These are phyloP conservation scores for Larix sibirica DNA, from an alignment of 83 land plant species.

Conservation along the genomic window DNA sequence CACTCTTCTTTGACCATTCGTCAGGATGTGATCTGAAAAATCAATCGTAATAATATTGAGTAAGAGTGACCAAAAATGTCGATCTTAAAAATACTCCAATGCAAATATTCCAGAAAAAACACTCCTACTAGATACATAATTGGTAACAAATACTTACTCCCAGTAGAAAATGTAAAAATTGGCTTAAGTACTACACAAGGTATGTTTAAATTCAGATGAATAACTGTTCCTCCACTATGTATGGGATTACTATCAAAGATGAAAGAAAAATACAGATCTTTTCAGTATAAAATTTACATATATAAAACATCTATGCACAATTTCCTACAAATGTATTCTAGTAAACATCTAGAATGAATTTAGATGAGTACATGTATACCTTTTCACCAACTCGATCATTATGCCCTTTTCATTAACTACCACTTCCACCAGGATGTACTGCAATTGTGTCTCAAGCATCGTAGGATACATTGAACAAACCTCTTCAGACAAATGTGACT, in stretches of 20 bases:
- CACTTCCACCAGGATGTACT: conserved; percentile 97
- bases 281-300: conserved; percentile 3
- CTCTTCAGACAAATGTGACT: conserved; percentile 13
- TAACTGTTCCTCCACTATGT: conserved; percentile 84
- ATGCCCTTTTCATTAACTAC: conserved; percentile 82
- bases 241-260: conserved; percentile 71
- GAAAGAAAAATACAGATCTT: not conserved
- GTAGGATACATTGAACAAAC: conserved; percentile 37
- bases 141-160: conserved; percentile 26
- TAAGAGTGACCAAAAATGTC: not conserved
- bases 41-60: too few species aligned
- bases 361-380: conserved; percentile 42
- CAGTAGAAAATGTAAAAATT: conserved; percentile 58
- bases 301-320: not conserved
- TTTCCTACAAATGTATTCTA: not conserved
- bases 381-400: conserved; percentile 91
- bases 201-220: conserved; percentile 91
- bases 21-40: too few species aligned
- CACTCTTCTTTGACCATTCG: too few species aligned
- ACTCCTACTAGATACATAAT: not conserved
- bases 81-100: not conserved
- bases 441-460: conserved; percentile 95
- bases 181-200: conserved; percentile 76
- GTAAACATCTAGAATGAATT: conserved; percentile 1
- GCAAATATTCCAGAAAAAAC: not conserved